phyloP scores from a whole-genome alignment of 768 basidiomycete species.

The Leucosporidium yakuticum region DNA sequence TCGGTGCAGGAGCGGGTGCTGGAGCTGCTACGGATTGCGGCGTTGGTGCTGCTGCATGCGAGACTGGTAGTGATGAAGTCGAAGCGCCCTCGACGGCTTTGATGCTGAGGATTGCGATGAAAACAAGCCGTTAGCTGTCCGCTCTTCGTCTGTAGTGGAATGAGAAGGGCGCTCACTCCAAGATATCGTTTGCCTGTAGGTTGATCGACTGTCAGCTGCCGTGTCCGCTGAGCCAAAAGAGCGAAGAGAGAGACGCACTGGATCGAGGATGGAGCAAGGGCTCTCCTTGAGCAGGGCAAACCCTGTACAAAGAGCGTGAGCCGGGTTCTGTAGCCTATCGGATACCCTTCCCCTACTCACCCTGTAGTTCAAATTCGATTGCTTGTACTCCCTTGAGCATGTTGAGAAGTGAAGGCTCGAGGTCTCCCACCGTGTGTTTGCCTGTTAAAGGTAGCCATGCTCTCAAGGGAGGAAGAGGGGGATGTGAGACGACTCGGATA shows the following conservation, averaged over 20 bases:
- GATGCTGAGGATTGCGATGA: slow-evolving; percentile 6
- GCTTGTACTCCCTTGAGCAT: background rate
- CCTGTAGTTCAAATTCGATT: slow-evolving; percentile 21
- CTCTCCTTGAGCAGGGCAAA: slow-evolving; percentile 17
- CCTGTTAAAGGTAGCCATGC: slow-evolving; percentile 26
- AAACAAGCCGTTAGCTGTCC: background rate
- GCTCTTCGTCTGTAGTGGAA: background rate
- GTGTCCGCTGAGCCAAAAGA: too few species aligned
- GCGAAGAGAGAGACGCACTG: background rate
- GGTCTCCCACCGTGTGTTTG: background rate
- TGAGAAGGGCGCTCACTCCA: slow-evolving; percentile 16
- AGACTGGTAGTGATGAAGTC: background rate
- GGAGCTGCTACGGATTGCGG: background rate
- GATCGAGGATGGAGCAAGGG: slow-evolving; percentile 18
- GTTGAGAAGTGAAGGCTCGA: background rate
- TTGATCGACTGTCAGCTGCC: background rate
- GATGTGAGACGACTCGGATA: slow-evolving; percentile 25
- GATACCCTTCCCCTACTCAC: background rate
- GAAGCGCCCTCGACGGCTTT: background rate
- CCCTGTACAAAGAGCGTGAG: background rate
- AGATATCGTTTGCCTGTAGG: slow-evolving; percentile 25
- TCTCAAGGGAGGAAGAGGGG: slow-evolving; percentile 13
- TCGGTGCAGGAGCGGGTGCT: background rate
- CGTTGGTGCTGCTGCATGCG: background rate
- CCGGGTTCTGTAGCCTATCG: accelerated